Evolutionary conservation across 2,329 filamentous ascomycete genomes (phyloP).

Genomic region (Shiraia sp.): DNA sequence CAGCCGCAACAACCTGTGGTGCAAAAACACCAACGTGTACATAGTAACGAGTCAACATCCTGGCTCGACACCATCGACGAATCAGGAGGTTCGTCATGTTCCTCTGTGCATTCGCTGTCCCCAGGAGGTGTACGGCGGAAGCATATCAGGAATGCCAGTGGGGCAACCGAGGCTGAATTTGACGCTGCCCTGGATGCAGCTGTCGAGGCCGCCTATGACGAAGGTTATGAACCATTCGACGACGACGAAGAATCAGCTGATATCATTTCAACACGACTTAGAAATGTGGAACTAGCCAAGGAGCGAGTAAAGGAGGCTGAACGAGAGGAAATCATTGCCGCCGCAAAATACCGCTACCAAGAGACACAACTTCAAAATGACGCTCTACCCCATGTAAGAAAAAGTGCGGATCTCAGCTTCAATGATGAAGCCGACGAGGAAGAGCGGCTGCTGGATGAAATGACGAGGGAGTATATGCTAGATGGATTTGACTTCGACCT

Average conservation of each 20-base stretch:
- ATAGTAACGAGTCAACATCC: slow-evolving; percentile 80
- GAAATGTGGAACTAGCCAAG: slow-evolving; percentile 74
- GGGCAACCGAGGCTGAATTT: slow-evolving; percentile 83
- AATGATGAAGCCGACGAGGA: slow-evolving; percentile 53
- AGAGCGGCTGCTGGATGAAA: slow-evolving; percentile 72
- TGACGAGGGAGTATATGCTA: slow-evolving; percentile 80
- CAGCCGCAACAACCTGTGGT: slow-evolving; percentile 25
- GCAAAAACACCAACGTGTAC: slow-evolving; percentile 51
- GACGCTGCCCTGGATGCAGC: slow-evolving; percentile 93
- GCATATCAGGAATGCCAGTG: slow-evolving; percentile 69
- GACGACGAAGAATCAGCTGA: slow-evolving; percentile 41
- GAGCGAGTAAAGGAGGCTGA: slow-evolving; percentile 76
- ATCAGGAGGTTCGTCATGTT: slow-evolving; percentile 73
- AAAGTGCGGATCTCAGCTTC: slow-evolving; percentile 42
- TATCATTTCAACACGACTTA: slow-evolving; percentile 43
- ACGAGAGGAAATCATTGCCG: slow-evolving; percentile 65
- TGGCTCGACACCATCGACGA: slow-evolving; percentile 96
- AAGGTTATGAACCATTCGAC: slow-evolving; percentile 76
- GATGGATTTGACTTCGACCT: slow-evolving; percentile 80
- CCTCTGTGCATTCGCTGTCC: slow-evolving; percentile 77
- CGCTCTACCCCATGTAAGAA: slow-evolving; percentile 45
- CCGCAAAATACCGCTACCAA: slow-evolving; percentile 64
- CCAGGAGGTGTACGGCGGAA: slow-evolving; percentile 72
- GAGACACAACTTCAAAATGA: slow-evolving; percentile 51
- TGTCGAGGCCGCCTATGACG: slow-evolving; percentile 93